Percentiles rank a stretch among this genome's conserved stretches.
phyloP scores from a whole-genome alignment of 345 rosid species.

The Euphorbia tirucalli region DNA sequence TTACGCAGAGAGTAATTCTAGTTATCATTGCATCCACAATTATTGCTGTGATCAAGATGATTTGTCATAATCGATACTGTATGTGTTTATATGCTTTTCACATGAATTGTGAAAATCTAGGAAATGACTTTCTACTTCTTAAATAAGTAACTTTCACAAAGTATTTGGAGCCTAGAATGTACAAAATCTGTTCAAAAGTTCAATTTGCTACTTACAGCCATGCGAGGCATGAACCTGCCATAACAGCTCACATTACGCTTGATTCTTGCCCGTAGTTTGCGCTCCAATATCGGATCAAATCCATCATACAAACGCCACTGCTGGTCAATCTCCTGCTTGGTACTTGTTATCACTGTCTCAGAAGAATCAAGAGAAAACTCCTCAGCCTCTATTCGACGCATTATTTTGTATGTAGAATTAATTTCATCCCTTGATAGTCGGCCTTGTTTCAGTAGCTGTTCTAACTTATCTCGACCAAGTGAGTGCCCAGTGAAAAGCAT shows the following conservation, averaged over 20 bases:
- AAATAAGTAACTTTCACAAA: not conserved
- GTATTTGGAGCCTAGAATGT: slow-evolving; percentile 1
- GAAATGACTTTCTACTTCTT: not conserved
- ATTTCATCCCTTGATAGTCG: slow-evolving; percentile 91
- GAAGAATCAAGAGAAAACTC: slow-evolving; percentile 88
- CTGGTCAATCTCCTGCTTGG: slow-evolving; percentile 92
- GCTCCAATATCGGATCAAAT: slow-evolving; percentile 90
- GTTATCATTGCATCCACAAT: not conserved
- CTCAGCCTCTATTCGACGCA: slow-evolving; percentile 96
- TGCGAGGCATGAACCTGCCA: slow-evolving; percentile 96
- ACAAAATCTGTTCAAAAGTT: not conserved
- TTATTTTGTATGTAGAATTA: slow-evolving; percentile 84
- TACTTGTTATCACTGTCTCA: slow-evolving; percentile 94
- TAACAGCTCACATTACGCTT: slow-evolving; percentile 94
- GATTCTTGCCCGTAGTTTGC: slow-evolving; percentile 90
- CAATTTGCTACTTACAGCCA: slow-evolving; percentile 65
- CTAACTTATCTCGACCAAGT: slow-evolving; percentile 94
- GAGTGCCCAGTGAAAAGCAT: slow-evolving; percentile 98
- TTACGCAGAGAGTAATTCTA: not conserved
- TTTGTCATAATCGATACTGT: not conserved
- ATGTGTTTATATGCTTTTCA: no score
- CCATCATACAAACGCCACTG: slow-evolving; percentile 99
- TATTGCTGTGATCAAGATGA: not conserved
- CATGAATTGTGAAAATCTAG: not conserved
- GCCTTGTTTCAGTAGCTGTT: slow-evolving; percentile 91